Conservation (phyloP, 2,329 filamentous ascomycete genomes). For the Neofusicoccum ribis region DNA sequence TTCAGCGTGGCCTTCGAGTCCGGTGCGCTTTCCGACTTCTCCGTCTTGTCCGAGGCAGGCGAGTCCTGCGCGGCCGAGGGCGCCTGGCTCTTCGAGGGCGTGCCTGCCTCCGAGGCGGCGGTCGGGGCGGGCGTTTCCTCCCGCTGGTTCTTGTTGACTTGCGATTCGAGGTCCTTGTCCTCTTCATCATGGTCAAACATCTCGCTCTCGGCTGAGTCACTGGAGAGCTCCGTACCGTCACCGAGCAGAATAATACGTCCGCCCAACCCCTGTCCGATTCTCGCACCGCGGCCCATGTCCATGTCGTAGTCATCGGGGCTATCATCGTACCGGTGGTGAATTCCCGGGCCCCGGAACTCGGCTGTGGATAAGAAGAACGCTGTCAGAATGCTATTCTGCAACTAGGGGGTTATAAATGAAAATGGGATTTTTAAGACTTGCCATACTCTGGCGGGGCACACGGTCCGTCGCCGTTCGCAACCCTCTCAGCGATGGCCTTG, state of each 20-base stretch:
- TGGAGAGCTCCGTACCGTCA: constrained; percentile 89
- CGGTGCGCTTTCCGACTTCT: constrained; percentile 16
- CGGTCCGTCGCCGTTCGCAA: constrained; percentile 94
- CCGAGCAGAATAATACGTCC: constrained; percentile 93
- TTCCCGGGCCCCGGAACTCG: constrained; percentile 53
- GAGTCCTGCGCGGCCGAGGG: constrained; percentile 16
- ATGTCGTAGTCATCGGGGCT: constrained; percentile 66
- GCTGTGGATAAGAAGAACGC: constrained; percentile 41
- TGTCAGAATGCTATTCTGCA: constrained; percentile 32
- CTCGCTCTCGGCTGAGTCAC: constrained; percentile 84
- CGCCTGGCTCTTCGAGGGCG: constrained; percentile 16
- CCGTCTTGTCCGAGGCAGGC: constrained; percentile 19
- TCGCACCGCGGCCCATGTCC: constrained; percentile 68
- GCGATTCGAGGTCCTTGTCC: constrained; percentile 81
- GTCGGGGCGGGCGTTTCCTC: constrained; percentile 19
- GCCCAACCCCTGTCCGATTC: constrained; percentile 60
- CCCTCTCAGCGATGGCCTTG: constrained; percentile 87
- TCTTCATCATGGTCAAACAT: constrained; percentile 92
- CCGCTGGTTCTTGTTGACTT: constrained; percentile 65
- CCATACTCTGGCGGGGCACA: constrained; percentile 99
- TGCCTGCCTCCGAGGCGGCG: constrained; percentile 18
- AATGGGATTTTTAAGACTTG: constrained; percentile 62
- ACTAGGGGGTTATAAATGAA: constrained; percentile 26
- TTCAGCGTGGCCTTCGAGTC: neutral
- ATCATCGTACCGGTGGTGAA: constrained; percentile 52